Percentiles rank a stretch among this genome's conserved stretches.
Evolutionary conservation across 257 asterid species (phyloP).

Genomic region (Salvia miltiorrhiza): DNA sequence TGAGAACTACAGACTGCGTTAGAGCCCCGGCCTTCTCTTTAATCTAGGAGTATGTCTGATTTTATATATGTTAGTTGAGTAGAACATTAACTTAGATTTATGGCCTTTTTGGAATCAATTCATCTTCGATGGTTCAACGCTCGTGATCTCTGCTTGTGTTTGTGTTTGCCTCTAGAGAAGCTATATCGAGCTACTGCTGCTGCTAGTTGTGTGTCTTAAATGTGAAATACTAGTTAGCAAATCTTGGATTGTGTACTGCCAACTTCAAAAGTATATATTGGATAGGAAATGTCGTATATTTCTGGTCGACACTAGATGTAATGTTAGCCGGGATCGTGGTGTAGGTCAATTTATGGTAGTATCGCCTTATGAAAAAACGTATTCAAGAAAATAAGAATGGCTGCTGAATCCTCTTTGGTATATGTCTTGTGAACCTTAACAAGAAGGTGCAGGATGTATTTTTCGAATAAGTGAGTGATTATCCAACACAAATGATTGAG

Average conservation of each 20-base stretch:
- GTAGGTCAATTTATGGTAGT: background rate
- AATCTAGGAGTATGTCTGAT: background rate
- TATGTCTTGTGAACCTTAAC: background rate
- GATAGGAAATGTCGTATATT: background rate
- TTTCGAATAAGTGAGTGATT: background rate
- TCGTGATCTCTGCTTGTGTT: background rate
- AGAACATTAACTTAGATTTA: background rate
- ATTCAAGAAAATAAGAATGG: background rate
- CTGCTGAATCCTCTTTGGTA: background rate
- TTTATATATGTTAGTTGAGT: background rate
- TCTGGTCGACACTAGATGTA: background rate
- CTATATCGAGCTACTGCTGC: background rate
- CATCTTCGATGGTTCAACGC: background rate
- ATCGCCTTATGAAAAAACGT: background rate
- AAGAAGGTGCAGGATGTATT: background rate
- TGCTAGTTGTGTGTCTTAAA: background rate
- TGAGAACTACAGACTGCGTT: background rate
- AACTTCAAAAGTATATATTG: too few relatives aligned
- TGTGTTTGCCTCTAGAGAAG: background rate
- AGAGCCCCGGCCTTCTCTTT: background rate
- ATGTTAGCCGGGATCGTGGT: background rate
- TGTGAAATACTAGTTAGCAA: background rate
- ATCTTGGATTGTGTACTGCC: background rate
- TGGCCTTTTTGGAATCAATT: background rate
- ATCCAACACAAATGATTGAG: background rate